Conservation (phyloP, 192 early-diverging fungal species). For the Chytriomyces sp. region DNA sequence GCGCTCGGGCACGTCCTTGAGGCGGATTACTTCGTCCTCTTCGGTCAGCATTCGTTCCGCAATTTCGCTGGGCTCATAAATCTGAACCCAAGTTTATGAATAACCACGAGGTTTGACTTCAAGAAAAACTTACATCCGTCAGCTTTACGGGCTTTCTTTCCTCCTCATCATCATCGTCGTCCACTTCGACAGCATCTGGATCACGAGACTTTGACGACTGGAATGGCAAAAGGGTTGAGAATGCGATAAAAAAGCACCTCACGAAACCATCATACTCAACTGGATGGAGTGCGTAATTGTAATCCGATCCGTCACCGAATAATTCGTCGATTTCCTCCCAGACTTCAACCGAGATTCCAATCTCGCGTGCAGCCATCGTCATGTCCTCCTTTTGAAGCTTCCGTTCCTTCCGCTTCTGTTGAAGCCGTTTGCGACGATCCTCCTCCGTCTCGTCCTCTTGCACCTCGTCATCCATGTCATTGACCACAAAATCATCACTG, state of each 20-base stretch:
- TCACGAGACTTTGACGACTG: too few species aligned
- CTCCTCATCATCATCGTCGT: conserved; percentile 55
- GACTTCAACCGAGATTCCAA: conserved; percentile 40
- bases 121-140: conserved; percentile 41
- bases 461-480: conserved; percentile 58
- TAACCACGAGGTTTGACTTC: background rate
- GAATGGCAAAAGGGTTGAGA: too few species aligned
- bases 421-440: conserved; percentile 2
- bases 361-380: background rate
- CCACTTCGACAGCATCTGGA: conserved; percentile 22
- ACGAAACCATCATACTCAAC: too few species aligned
- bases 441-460: conserved; percentile 31
- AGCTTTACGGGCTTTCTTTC: conserved; percentile 44
- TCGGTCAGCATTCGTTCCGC: conserved; percentile 89
- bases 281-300: conserved; percentile 76
- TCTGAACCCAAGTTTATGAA: conserved; percentile 23
- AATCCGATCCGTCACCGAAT: conserved; percentile 94
- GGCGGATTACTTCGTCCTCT: conserved; percentile 84
- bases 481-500: conserved; percentile 52
- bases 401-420: conserved; percentile 20
- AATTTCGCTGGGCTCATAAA: conserved; percentile 84
- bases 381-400: conserved; percentile 35
- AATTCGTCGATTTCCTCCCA: conserved; percentile 82
- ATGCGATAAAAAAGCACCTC: too few species aligned
- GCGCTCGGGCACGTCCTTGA: conserved; percentile 89